phyloP scores from a whole-genome alignment of 2,329 filamentous ascomycete genomes.

The Penicillium griseofulvum region DNA sequence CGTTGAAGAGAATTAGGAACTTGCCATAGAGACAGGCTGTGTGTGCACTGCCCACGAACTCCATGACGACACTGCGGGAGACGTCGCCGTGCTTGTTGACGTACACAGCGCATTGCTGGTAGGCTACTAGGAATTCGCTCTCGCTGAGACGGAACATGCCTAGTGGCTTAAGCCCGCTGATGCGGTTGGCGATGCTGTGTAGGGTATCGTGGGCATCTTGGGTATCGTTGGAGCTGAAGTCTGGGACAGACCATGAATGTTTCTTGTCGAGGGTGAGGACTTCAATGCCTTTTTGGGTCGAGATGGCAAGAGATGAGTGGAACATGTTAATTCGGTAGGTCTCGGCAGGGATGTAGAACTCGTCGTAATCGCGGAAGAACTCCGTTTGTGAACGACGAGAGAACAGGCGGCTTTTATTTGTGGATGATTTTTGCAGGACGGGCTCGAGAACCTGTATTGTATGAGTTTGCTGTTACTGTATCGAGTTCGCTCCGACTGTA shows the following conservation, averaged over 20 bases:
- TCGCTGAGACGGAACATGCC: constrained; percentile 96
- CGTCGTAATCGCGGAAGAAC: constrained; percentile 96
- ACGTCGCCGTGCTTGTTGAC: constrained; percentile 98
- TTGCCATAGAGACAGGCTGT: constrained; percentile 85
- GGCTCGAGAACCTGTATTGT: constrained; percentile 74
- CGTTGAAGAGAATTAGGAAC: constrained; percentile 89
- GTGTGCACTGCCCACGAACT: constrained; percentile 92
- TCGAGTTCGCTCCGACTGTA: not conserved
- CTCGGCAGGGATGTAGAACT: constrained; percentile 96
- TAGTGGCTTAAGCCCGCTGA: constrained; percentile 78
- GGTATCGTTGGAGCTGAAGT: constrained; percentile 61
- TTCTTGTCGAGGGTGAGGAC: constrained; percentile 97
- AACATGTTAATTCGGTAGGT: constrained; percentile 95
- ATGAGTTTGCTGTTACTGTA: not conserved
- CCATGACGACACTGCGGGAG: constrained; percentile 90
- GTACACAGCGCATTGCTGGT: constrained; percentile 95
- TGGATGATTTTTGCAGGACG: constrained; percentile 86
- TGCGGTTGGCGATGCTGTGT: constrained; percentile 77
- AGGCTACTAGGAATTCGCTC: constrained; percentile 87
- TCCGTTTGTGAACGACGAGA: constrained; percentile 74
- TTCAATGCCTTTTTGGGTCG: constrained; percentile 89
- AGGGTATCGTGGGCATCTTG: constrained; percentile 61
- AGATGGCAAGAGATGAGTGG: constrained; percentile 87
- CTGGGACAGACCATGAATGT: constrained; percentile 88
- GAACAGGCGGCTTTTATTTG: constrained; percentile 72